phyloP scores from a whole-genome alignment of 1,284 basidiomycete genomes.

The Athelia psychrophila region DNA sequence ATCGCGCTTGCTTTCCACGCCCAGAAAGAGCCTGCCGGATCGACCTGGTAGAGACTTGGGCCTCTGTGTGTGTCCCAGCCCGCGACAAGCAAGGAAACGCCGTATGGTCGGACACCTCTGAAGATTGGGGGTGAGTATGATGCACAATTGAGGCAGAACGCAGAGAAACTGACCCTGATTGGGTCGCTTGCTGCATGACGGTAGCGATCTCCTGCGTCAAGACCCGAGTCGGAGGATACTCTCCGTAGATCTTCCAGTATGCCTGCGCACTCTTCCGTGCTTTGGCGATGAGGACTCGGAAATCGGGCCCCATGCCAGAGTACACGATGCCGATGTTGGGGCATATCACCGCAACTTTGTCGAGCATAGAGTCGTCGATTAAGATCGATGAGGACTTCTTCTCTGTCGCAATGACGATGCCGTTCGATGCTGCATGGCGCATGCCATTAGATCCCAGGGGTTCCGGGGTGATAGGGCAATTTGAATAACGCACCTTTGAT shows the following conservation, averaged over 20 bases:
- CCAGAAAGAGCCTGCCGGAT: slow-evolving; percentile 98
- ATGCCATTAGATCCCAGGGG: slow-evolving; percentile 9
- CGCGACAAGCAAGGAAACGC: slow-evolving; percentile 94
- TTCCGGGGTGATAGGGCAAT: slow-evolving; percentile 17
- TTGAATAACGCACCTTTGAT: slow-evolving; percentile 86
- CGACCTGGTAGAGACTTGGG: slow-evolving; percentile 95
- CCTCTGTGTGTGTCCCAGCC: slow-evolving; percentile 94
- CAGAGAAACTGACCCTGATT: slow-evolving; percentile 78
- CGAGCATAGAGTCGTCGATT: slow-evolving; percentile 96
- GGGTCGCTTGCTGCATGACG: slow-evolving; percentile 98
- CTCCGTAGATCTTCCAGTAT: slow-evolving; percentile 99
- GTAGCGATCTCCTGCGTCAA: slow-evolving; percentile 97
- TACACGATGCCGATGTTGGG: slow-evolving; percentile 99
- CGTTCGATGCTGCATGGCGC: slow-evolving; percentile 80
- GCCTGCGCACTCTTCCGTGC: slow-evolving; percentile 98
- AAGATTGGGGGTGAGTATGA: slow-evolving; percentile 13
- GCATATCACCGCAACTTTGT: slow-evolving; percentile 95
- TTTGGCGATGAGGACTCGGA: slow-evolving; percentile 89
- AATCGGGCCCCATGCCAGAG: slow-evolving; percentile 99
- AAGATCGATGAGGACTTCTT: slow-evolving; percentile 98
- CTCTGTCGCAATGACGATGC: slow-evolving; percentile 98
- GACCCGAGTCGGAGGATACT: slow-evolving; percentile 97
- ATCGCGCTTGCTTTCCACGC: slow-evolving; percentile 99
- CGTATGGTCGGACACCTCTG: slow-evolving; percentile 97
- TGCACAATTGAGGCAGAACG: slow-evolving; percentile 10